Percentiles rank a stretch among this genome's conserved stretches.
Evolutionary conservation across 2,329 filamentous ascomycete species (phyloP).

Genomic region (Xylariaceae sp.): DNA sequence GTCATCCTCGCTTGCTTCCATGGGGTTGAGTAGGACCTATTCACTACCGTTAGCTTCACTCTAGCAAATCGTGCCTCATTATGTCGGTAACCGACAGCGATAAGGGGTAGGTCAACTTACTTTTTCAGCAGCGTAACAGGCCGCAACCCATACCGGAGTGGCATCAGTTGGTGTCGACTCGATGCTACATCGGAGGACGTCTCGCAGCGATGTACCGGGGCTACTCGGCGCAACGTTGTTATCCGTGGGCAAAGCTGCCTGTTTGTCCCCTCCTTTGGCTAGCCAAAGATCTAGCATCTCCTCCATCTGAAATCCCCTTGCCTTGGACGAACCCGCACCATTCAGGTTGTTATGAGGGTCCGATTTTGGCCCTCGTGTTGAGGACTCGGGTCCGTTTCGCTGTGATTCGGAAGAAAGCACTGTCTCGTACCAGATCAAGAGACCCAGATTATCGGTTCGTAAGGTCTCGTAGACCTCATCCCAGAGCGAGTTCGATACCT

Average conservation of each 20-base stretch:
- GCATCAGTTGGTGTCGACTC: not conserved
- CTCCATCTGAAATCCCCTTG: not conserved
- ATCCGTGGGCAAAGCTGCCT: not conserved
- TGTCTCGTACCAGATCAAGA: not conserved
- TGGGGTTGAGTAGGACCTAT: not conserved
- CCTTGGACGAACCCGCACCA: not conserved
- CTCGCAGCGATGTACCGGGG: not conserved
- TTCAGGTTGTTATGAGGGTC: not conserved
- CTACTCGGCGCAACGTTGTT: not conserved
- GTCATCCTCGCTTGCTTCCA: not conserved
- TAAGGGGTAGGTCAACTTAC: not conserved
- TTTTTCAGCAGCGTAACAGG: not conserved
- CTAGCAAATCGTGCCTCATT: not conserved
- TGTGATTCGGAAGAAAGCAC: not conserved
- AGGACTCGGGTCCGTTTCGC: not conserved
- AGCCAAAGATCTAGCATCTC: not conserved
- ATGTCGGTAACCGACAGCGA: not conserved
- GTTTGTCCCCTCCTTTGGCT: not conserved
- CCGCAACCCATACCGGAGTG: not conserved
- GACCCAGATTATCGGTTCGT: not conserved
- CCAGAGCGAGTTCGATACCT: not conserved
- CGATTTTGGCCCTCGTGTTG: not conserved
- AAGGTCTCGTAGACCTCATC: not conserved
- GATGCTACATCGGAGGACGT: not conserved
- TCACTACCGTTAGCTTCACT: not conserved